These are phyloP conservation scores for Collybiopsis luxurians DNA, from an alignment of 768 basidiomycete genomes.

Conservation along the genomic window DNA sequence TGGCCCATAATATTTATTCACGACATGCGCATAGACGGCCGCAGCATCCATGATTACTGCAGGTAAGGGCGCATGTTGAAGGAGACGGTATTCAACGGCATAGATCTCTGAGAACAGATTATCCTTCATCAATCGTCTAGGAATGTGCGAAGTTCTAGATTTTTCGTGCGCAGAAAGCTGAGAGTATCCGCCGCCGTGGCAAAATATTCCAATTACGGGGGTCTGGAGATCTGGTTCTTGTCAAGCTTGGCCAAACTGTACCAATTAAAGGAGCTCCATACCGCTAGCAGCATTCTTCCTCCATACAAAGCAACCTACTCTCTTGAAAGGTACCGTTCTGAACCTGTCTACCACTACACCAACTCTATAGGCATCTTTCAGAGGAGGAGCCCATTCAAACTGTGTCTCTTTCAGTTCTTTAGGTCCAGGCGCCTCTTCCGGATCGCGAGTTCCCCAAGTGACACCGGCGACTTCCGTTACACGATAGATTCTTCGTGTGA, in stretches of 20 bases:
- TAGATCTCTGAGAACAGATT: slow-evolving; percentile 32
- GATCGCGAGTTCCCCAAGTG: slow-evolving; percentile 50
- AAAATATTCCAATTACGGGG: slow-evolving; percentile 44
- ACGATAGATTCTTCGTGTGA: slow-evolving; percentile 49
- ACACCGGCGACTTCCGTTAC: slow-evolving; percentile 57
- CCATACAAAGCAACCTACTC: slow-evolving; percentile 49
- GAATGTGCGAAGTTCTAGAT: slow-evolving; percentile 45
- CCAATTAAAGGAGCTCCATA: not conserved
- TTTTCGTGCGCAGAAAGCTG: slow-evolving; percentile 57
- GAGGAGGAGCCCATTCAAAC: slow-evolving; percentile 47
- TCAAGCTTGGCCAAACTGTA: slow-evolving; percentile 18
- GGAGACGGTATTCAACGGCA: slow-evolving; percentile 49
- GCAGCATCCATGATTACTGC: slow-evolving; percentile 52
- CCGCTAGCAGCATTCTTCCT: slow-evolving; percentile 28
- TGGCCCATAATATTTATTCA: slow-evolving; percentile 25
- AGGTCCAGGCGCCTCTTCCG: slow-evolving; percentile 31
- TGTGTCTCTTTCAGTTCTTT: slow-evolving; percentile 39
- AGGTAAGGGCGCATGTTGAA: slow-evolving; percentile 54
- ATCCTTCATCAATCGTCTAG: slow-evolving; percentile 39
- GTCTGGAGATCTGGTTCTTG: slow-evolving; percentile 21
- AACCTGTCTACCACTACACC: slow-evolving; percentile 39
- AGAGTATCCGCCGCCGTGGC: slow-evolving; percentile 56
- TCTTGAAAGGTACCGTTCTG: slow-evolving; percentile 31
- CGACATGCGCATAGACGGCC: slow-evolving; percentile 47
- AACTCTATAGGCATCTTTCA: slow-evolving; percentile 35